Percentiles rank a stretch among this genome's conserved stretches.
Evolutionary conservation across 495 filamentous ascomycete species (phyloP).

Genomic region (Tuber calosporum): DNA sequence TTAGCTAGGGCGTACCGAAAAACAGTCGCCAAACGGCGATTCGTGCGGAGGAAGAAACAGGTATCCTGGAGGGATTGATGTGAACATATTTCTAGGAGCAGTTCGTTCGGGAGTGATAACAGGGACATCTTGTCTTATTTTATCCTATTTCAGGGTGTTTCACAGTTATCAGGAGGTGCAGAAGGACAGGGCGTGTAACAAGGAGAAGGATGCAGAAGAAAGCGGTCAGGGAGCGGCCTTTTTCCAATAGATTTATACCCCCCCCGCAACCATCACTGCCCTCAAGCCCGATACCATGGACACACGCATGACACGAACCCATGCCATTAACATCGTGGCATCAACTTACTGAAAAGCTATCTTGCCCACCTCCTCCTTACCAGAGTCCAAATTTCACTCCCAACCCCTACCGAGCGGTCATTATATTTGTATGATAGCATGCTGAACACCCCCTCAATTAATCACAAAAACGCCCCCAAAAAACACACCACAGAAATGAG

Average conservation of each 20-base stretch:
- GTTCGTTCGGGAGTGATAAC: not conserved
- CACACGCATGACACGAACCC: not conserved
- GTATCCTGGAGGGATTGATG: not conserved
- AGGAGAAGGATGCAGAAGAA: not conserved
- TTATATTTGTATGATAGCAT: too few species aligned
- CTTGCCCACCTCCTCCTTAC: not conserved
- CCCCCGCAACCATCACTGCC: not conserved
- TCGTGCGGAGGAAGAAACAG: not conserved
- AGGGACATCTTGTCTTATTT: not conserved
- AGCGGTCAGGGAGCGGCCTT: not conserved
- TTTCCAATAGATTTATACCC: not conserved
- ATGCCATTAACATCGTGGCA: not conserved
- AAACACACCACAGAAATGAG: too few species aligned
- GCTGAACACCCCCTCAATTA: too few species aligned
- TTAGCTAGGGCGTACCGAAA: not conserved
- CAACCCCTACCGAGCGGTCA: not conserved
- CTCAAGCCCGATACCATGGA: not conserved
- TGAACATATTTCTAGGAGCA: not conserved
- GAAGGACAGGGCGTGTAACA: not conserved
- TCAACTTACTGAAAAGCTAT: not conserved
- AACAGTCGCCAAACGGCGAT: not conserved
- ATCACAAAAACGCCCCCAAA: too few species aligned
- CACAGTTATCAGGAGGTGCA: not conserved
- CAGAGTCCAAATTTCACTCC: not conserved
- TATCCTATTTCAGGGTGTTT: not conserved